Evolutionary conservation across 306 rosid genomes (phyloP), one percentile per base, ranked within the genome.

Genomic region (Rubus idaeus): DNA sequence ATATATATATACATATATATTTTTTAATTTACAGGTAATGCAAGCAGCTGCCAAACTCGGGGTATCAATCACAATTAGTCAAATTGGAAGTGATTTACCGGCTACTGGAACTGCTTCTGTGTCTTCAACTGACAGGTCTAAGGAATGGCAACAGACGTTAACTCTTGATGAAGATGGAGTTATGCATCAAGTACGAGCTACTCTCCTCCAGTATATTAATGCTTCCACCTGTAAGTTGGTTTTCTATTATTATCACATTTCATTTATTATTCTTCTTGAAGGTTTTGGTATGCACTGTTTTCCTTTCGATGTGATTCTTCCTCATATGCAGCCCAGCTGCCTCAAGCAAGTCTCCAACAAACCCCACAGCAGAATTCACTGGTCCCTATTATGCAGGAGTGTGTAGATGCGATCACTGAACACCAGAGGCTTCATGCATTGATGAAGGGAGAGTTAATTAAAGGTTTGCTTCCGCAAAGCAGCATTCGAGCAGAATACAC

Each of bases 391-490:
- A 90, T 95, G 97, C 93, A 95, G 82, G 90, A 92, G 51, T 92
- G 96, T 86, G 87, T 95, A 52, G 87, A 92, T 84, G 92, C 91
- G 44, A 87, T 95, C 78, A 80, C 91, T 68, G 96, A 95, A 84
- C 93, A 95, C 89, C 97, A 90, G 87, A 95, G 86, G 80, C 98
- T 95, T 67, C 92, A 83, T 80, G 90, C 90, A 4, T 82, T 95
- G 91, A 89, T 95, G 91, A 95, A 90, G 89, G 98, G 98, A 77
- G 96, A 92, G 88, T 90, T 92, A 90, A 85, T 90, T 65, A 94
- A 92, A 87, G 97, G 98, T 77, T 83, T 94, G 87, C 91, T 94
- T 20, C 98, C 96, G 11, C 97, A 90, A 81, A 92, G 92, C 81
- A 90, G 93, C 78, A 86, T 92, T 75, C 89, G 86, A 49, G 91